These are phyloP conservation scores for Macaranga tanarius DNA, from an alignment of 441 rosid genomes.

Conservation along the genomic window DNA sequence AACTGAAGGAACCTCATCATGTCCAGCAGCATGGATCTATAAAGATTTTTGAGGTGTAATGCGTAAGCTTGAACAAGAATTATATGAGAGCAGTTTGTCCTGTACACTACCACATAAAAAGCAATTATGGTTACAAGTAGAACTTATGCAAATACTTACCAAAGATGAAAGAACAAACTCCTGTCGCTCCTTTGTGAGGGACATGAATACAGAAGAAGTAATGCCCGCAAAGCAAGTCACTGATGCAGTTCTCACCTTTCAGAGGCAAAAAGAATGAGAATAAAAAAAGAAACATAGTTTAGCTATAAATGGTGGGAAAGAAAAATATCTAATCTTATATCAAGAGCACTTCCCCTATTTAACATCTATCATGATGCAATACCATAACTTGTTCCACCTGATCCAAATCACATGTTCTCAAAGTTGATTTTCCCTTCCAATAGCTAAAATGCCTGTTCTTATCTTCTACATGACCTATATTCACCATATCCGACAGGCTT, in stretches of 20 bases:
- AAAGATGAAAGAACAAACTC: slow-evolving; percentile 62
- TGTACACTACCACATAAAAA: slow-evolving; percentile 7
- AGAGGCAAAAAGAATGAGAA: slow-evolving; percentile 26
- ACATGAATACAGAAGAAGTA: slow-evolving; percentile 67
- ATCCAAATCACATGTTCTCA: slow-evolving; percentile 8
- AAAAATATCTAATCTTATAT: slow-evolving; percentile 3
- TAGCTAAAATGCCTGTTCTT: not conserved
- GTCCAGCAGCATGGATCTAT: slow-evolving; percentile 63
- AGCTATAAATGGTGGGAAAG: slow-evolving; percentile 10
- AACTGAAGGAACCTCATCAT: slow-evolving; percentile 75
- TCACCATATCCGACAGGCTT: not conserved
- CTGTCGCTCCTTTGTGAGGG: slow-evolving; percentile 55
- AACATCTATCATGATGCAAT: not conserved
- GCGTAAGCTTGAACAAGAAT: slow-evolving; percentile 10
- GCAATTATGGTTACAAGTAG: slow-evolving; percentile 16
- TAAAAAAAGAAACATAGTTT: slow-evolving; percentile 8
- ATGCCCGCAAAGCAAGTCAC: slow-evolving; percentile 94
- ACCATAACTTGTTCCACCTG: not conserved
- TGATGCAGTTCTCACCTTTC: slow-evolving; percentile 81
- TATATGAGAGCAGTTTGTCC: not conserved
- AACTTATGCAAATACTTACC: slow-evolving; percentile 44
- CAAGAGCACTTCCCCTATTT: slow-evolving; percentile 4
- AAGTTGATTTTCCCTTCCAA: not conserved
- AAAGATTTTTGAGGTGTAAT: slow-evolving; percentile 26
- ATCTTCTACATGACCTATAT: no score